Percentiles rank a stretch among this genome's conserved stretches.
phyloP scores from a whole-genome alignment of 306 rosid genomes.

The Prinsepia uniflora region DNA sequence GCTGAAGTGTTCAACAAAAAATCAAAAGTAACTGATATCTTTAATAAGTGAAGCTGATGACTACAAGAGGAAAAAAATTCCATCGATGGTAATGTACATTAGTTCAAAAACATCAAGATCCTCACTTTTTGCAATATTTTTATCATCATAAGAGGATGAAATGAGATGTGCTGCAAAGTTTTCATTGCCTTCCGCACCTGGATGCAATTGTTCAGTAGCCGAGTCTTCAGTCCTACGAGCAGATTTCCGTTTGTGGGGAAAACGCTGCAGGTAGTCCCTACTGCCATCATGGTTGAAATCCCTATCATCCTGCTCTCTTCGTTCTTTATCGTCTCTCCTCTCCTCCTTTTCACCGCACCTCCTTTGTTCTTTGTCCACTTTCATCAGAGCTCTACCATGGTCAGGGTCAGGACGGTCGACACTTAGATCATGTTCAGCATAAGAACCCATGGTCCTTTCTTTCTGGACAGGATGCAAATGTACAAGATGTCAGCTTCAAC shows the following conservation, averaged over 20 bases:
- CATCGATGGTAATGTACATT: neutral
- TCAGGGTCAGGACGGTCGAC: constrained; percentile 86
- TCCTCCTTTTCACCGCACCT: constrained; percentile 85
- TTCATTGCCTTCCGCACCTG: constrained; percentile 65
- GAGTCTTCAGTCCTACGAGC: constrained; percentile 64
- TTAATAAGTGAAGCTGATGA: neutral
- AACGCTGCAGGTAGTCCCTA: constrained; percentile 60
- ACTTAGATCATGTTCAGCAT: constrained; percentile 73
- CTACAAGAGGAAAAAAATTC: neutral
- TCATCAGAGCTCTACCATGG: constrained; percentile 60
- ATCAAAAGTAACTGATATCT: neutral
- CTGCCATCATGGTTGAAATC: constrained; percentile 71
- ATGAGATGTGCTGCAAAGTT: constrained; percentile 58
- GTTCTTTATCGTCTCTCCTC: constrained; percentile 75
- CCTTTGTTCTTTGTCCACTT: constrained; percentile 74
- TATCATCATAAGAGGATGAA: constrained; percentile 69
- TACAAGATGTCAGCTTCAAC: constrained; percentile 23
- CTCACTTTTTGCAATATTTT: constrained; percentile 75
- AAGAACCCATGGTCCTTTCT: constrained; percentile 60
- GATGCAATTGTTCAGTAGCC: constrained; percentile 61
- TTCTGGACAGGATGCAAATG: constrained; percentile 50
- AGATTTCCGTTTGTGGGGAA: constrained; percentile 59
- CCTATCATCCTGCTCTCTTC: constrained; percentile 75
- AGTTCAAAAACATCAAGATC: constrained; percentile 20
- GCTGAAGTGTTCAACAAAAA: neutral